Conservation (phyloP, 2,329 filamentous ascomycete species). For the Phoma sp. region DNA sequence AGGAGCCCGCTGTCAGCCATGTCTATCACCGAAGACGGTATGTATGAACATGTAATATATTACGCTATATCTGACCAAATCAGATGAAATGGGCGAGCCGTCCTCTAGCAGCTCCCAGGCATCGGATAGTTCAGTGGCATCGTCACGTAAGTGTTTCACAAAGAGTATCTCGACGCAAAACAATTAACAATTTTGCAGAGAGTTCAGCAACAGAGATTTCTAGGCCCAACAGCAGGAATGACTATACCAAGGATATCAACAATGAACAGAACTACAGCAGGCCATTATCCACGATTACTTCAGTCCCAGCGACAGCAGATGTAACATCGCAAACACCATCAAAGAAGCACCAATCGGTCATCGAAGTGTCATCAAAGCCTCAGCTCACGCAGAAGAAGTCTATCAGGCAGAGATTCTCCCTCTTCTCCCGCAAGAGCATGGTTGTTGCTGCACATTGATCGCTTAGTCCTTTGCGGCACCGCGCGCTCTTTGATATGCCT, state of each 20-base stretch:
- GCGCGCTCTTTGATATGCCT: neutral
- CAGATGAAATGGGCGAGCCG: constrained; percentile 13
- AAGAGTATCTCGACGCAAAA: too few relatives aligned
- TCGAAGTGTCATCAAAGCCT: constrained; percentile 1
- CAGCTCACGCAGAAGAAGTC: constrained; percentile 6
- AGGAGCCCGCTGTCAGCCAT: constrained; percentile 15
- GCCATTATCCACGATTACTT: constrained; percentile 6
- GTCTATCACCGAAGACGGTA: constrained; percentile 17
- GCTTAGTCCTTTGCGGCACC: neutral
- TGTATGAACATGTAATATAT: neutral
- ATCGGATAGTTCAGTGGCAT: constrained; percentile 13
- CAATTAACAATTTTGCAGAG: constrained; percentile 6
- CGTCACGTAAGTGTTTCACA: constrained; percentile 5
- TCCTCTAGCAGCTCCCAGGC: constrained; percentile 12
- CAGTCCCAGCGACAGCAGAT: neutral
- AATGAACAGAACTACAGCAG: constrained; percentile 15
- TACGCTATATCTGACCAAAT: neutral
- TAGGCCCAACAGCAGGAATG: constrained; percentile 16
- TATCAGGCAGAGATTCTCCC: constrained; percentile 14
- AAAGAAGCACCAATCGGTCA: constrained; percentile 7
- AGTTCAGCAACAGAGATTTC: constrained; percentile 19
- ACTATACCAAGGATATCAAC: constrained; percentile 2
- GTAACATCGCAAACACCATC: neutral
- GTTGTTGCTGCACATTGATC: constrained; percentile 18
- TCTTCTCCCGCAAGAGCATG: constrained; percentile 19